These are phyloP conservation scores for Aeschynomene evenia DNA, from an alignment of 306 rosid species.

Conservation along the genomic window DNA sequence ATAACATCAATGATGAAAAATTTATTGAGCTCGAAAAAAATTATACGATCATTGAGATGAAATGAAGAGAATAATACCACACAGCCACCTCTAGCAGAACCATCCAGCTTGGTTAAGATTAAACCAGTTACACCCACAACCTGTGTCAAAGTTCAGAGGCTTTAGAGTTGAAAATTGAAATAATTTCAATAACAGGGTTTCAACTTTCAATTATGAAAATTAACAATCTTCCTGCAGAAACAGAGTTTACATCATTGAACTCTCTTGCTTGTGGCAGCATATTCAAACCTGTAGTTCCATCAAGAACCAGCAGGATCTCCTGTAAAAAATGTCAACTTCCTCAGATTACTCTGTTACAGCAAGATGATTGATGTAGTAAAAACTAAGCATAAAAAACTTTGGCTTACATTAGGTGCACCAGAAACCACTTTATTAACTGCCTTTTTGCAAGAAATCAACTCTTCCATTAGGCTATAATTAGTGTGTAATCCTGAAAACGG, in stretches of 20 bases:
- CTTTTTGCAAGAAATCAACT: conserved; percentile 90
- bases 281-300: conserved; percentile 98
- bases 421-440: conserved; percentile 75
- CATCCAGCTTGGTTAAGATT: conserved; percentile 88
- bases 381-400: background rate
- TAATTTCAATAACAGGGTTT: conserved; percentile 19
- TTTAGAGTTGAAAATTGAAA: conserved; percentile 16
- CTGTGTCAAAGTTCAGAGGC: conserved; percentile 45
- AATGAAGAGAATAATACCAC: conserved; percentile 65
- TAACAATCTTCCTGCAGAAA: conserved; percentile 15
- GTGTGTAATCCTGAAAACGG: conserved; percentile 84
- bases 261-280: conserved; percentile 98
- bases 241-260: conserved; percentile 76
- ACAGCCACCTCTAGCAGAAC: conserved; percentile 99
- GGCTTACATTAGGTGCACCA: conserved; percentile 90
- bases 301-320: conserved; percentile 94
- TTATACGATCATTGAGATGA: conserved; percentile 6
- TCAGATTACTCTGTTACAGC: background rate
- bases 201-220: conserved; percentile 15
- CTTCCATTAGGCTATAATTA: conserved; percentile 95
- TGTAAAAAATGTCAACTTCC: conserved; percentile 38
- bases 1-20: background rate
- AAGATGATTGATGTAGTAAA: conserved; percentile 8
- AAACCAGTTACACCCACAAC: conserved; percentile 93
- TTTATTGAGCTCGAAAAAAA: background rate